Base-by-base conservation (phyloP, 1,284 basidiomycete species). In the Fomitopsis palustris region DNA sequence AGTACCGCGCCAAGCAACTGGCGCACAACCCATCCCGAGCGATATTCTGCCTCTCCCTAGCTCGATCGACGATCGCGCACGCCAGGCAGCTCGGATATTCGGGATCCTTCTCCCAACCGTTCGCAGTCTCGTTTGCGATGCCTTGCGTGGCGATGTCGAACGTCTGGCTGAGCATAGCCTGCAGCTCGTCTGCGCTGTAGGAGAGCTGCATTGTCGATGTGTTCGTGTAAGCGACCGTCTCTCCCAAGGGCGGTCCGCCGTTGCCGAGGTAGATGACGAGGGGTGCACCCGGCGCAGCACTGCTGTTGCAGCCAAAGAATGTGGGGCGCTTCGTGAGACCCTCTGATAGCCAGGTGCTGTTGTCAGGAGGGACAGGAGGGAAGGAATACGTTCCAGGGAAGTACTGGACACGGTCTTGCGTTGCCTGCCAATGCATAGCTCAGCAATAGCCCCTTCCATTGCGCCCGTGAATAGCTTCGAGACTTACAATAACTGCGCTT, bases 71-170 rank as follows among this genome's bases (percentile, higher is more conserved):
- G n/a, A 78, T 63, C 0, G 76, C 78, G 54, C 78, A 80, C 14
- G 77, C 75, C 41, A 80, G 56, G 56, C 79, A 80, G 54, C 75
- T 72, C 0, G 75, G 71, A 74, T 76, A 81, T 45, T 78, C 69
- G 2, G 67, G 65, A 37, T 81, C 78, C 5, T 67, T 67, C 45
- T 54, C 56, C 45, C 42, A 41, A 4, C 51, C 57, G 19, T 25
- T 63, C 16, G 57, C 43, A 0, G 66, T 69, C 4, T 77, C 79
- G 43, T n/a, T 63, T 17, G 59, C 42, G 0, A 67, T 69, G 5
- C 77, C 79, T 60, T 79, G 77, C 29, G 75, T 78, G 17, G 75
- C 72, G 31, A 78, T 70, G 21, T 62, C 64, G 62, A 74, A 77
- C 16, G 69, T 69, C 67, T 82, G 77, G 56, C 72, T 66, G 4